phyloP scores from a whole-genome alignment of 306 rosid species.

The Prunus padus region DNA sequence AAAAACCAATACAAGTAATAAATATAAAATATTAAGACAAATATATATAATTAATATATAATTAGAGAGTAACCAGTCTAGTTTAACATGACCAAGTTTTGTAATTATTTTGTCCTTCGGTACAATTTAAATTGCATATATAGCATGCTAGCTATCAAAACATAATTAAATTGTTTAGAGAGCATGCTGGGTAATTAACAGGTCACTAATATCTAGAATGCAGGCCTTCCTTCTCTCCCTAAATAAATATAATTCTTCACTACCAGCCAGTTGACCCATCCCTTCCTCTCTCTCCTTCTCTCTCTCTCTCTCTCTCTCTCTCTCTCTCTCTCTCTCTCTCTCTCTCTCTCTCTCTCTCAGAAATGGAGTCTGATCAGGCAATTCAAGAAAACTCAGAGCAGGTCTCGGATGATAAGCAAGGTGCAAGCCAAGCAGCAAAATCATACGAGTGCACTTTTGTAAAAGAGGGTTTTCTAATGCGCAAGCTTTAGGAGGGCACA shows the following conservation, averaged over 20 bases:
- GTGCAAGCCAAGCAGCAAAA: constrained; percentile 25
- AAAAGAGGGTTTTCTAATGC: constrained; percentile 88
- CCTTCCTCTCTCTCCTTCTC: not conserved
- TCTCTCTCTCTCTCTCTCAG: not conserved
- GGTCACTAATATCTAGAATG: constrained; percentile 14
- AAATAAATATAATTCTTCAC: constrained; percentile 21
- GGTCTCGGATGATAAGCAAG: constrained; percentile 27
- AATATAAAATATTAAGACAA: constrained; percentile 2
- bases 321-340: not conserved
- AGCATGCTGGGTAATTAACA: constrained; percentile 13
- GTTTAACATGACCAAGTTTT: constrained; percentile 16
- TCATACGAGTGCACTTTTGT: constrained; percentile 78
- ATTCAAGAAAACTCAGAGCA: constrained; percentile 10
- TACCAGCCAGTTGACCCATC: constrained; percentile 20
- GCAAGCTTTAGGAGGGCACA: constrained; percentile 91
- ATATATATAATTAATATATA: not conserved
- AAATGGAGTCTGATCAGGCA: constrained; percentile 24
- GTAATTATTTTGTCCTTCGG: constrained; percentile 38
- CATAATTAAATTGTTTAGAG: not conserved
- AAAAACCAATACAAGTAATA: not conserved
- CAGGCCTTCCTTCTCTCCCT: constrained; percentile 16
- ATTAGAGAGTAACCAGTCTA: not conserved
- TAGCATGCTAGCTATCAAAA: not conserved
- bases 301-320: not conserved
- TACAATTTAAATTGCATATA: constrained; percentile 32